A percentile compares a stretch with the other conserved stretches of the same genome.
phyloP scores from a whole-genome alignment of 164 flowering plant genomes.

The Magnolia sinica region DNA sequence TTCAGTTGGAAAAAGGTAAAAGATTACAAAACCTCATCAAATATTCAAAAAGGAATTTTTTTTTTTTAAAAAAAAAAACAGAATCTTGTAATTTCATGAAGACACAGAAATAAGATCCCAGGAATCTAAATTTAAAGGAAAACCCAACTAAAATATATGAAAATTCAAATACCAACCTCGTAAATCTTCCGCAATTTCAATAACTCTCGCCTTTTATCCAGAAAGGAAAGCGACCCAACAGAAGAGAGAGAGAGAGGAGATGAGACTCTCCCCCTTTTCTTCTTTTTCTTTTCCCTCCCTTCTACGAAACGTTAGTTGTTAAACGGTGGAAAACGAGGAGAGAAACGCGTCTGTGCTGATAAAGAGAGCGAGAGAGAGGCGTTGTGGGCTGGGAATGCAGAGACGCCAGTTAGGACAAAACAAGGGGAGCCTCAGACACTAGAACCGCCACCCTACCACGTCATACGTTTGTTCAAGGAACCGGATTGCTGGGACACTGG shows the following conservation, averaged over 20 bases:
- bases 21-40: not conserved
- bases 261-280: constrained; percentile 1
- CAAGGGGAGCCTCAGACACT: constrained; percentile 11
- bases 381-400: not conserved
- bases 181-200: not conserved
- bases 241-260: constrained; percentile 1
- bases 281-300: not conserved
- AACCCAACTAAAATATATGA: not conserved
- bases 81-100: not conserved
- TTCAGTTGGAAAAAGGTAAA: not conserved
- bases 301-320: not conserved
- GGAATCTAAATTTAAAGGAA: not conserved
- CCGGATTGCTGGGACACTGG: no score
- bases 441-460: constrained; percentile 6
- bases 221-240: not conserved
- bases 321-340: not conserved
- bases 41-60: not conserved
- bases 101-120: not conserved
- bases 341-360: not conserved
- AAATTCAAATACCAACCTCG: not conserved
- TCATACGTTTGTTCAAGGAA: no score
- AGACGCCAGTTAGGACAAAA: constrained; percentile 22
- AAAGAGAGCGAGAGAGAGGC: constrained; percentile 4
- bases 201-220: not conserved
- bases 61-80: not conserved